Evolutionary conservation across 768 basidiomycete species (phyloP), one percentile per base, ranked within the genome.

Genomic region (Dioszegia hungarica): DNA sequence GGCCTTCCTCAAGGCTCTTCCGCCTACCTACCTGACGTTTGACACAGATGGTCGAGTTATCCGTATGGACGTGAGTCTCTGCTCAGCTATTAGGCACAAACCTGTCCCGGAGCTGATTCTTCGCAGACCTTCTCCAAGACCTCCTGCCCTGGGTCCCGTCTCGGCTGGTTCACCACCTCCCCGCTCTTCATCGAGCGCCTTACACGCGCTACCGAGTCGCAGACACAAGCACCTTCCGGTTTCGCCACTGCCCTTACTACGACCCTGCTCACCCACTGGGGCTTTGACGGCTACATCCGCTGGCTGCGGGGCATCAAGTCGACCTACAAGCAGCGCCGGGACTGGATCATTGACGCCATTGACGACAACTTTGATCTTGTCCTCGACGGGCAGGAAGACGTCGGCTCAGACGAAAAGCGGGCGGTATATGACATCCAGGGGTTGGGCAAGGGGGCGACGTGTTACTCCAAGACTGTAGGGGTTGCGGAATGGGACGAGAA

Each of bases 11-110:
- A 73, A 79, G 3, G 79, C 77, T 22, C 79, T 89, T n/a, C 80
- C 79, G 2, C 87, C 86, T 0, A 68, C 64, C 22, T 79, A 75
- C 66, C 70, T 79, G 54, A 84, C 82, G 39, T 78, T 85, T 65
- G 89, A 91, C 71, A 83, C 83, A 59, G 83, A 91, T 72, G 89
- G 89, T 2, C 83, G 89, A 28, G 89, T 93, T 39, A 83, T 93
- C 56, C 85, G 88, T 2, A 77, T 91, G 33, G 90, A 91, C 67
- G 82, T 70, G 54, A 62, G 64, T 66, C n/a, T n/a, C n/a, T n/a
- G n/a, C n/a, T n/a, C n/a, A n/a, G n/a, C n/a, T n/a, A n/a, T n/a
- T n/a, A n/a, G n/a, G n/a, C n/a, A n/a, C n/a, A n/a, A n/a, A n/a
- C n/a, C n/a, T n/a, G n/a, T n/a, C n/a, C n/a, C n/a, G n/a, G n/a